Evolutionary conservation across 176 grass and related monocot genomes (phyloP), one percentile per base, ranked within the genome.

Genomic region (Musa itinerans): DNA sequence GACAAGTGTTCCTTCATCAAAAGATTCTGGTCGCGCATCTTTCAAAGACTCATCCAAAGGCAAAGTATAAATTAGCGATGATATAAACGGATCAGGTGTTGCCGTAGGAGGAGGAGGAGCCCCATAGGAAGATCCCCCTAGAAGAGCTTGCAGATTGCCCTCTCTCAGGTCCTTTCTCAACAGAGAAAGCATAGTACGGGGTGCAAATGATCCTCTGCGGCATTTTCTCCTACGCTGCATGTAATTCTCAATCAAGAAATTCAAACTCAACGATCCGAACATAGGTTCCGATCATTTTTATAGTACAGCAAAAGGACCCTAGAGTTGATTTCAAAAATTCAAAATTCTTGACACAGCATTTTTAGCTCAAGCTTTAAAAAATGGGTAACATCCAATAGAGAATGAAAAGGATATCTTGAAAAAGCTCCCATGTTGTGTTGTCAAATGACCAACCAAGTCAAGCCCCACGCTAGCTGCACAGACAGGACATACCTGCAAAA

Each of bases 331-430:
- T 43, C 0, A 43, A 43, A 43, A 6, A 6, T 43, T 43, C 34
- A 43, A 43, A 43, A 43, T 43, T 13, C 25, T 49, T 63, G 0
- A 54, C 11, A 1, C n/a, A 55, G 17, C 11, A 54, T 25, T 73
- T 73, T 16, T 53, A 20, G 50, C 21, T 16, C 52, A n/a, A 12
- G 20, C 15, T 54, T 2, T 51, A 9, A 23, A 14, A 54, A 13
- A 17, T 14, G 11, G 24, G 54, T 43, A 11, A 58, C 54, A 13
- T 27, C 25, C 65, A 68, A 43, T 27, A 27, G 6, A 68, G 12
- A 68, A 3, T 21, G 78, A 79, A 85, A 94, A 94, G 91, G 91
- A 94, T 94, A 96, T 96, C 89, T 96, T 91, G 66, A 91, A 91
- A 76, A 87, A 91, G 78, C 71, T 96, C 54, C 69, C 88, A 74